Base-by-base conservation (phyloP, 1,284 basidiomycete genomes). In the Trichosporon sp. region DNA sequence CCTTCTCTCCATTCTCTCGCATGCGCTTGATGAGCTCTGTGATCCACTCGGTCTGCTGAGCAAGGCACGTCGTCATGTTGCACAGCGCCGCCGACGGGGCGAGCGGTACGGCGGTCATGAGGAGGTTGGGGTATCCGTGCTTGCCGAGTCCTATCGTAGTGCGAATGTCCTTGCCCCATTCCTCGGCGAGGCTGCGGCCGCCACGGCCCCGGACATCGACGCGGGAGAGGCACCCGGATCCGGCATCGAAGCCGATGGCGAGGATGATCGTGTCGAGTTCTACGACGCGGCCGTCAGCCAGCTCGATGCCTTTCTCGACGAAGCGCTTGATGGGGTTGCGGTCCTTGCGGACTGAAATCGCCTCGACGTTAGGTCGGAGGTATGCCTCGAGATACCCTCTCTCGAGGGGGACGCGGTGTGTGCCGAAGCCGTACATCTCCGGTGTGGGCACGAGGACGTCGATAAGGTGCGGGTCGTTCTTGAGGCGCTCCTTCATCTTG, bases 11-110 rank as follows among this genome's bases (percentile, higher is more conserved):
- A 6, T 61, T 49, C 8, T 56, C 37, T 25, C 46, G 44, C 34
- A 61, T 40, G 4, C 25, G 25, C 4, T 27, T 44, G 23, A 66
- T 21, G 9, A 58, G 56, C 10, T 34, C 13, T 1, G 65, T 61
- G 56, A 66, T 58, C 65, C 61, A 63, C 62, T 66, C 65, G 31
- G 62, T 63, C 59, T 66, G 65, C 56, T 66, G 65, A 5, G 36
- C n/a, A 4, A 66, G 62, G 32, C 62, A 63, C 11, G 65, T 61
- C 10, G 65, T 61, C 61, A 66, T 63, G 62, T 66, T 66, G 59
- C 62, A 66, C 49, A 66, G 59, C 25, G 62, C 65, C 0, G 62
- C 65, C 0, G 54, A 58, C n/a, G 65, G 65, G 2, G 62, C 65
- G 11, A 63, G 62, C 2, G 65, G 65, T 4, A 37, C 44, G 9